Evolutionary conservation across 2,329 filamentous ascomycete species (phyloP).

Genomic region (Ambrosiella xylebori): DNA sequence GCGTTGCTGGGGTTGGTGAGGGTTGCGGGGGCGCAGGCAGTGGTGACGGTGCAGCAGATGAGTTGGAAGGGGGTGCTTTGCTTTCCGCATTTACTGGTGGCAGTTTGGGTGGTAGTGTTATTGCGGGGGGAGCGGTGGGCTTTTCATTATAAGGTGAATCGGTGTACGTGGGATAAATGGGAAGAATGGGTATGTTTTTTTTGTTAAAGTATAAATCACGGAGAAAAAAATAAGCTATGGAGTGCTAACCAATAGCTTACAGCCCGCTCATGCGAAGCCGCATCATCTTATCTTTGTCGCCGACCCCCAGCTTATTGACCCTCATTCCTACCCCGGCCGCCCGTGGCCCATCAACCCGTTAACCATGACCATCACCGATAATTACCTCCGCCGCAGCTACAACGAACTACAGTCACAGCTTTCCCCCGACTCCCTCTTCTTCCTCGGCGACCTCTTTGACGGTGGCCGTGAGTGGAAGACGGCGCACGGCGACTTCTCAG

Average conservation of each 20-base stretch:
- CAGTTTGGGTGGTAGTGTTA: slow-evolving; percentile 59
- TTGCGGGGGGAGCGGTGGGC: slow-evolving; percentile 73
- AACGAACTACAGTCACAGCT: slow-evolving; percentile 57
- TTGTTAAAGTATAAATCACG: not conserved
- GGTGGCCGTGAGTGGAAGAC: slow-evolving; percentile 92
- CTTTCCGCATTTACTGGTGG: slow-evolving; percentile 49
- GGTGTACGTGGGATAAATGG: slow-evolving; percentile 74
- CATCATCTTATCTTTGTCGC: slow-evolving; percentile 74
- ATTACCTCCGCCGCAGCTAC: slow-evolving; percentile 74
- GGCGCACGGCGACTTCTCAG: slow-evolving; percentile 37
- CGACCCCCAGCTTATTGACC: slow-evolving; percentile 82
- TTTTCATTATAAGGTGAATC: slow-evolving; percentile 52
- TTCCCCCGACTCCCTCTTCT: slow-evolving; percentile 74
- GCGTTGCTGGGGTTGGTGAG: not conserved
- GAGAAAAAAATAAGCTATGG: slow-evolving; percentile 2
- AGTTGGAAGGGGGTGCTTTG: slow-evolving; percentile 23
- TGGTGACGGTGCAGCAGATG: not conserved
- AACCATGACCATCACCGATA: slow-evolving; percentile 55
- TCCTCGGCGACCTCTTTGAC: slow-evolving; percentile 88
- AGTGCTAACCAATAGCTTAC: slow-evolving; percentile 5
- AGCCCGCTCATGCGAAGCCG: slow-evolving; percentile 64
- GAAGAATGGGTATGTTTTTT: slow-evolving; percentile 62
- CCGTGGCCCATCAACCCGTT: slow-evolving; percentile 40
- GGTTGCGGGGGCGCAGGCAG: not conserved
- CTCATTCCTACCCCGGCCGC: slow-evolving; percentile 82